A percentile compares a stretch with the other conserved stretches of the same genome.
Evolutionary conservation across 2,329 filamentous ascomycete genomes (phyloP).

Genomic region (Claviceps monticola): DNA sequence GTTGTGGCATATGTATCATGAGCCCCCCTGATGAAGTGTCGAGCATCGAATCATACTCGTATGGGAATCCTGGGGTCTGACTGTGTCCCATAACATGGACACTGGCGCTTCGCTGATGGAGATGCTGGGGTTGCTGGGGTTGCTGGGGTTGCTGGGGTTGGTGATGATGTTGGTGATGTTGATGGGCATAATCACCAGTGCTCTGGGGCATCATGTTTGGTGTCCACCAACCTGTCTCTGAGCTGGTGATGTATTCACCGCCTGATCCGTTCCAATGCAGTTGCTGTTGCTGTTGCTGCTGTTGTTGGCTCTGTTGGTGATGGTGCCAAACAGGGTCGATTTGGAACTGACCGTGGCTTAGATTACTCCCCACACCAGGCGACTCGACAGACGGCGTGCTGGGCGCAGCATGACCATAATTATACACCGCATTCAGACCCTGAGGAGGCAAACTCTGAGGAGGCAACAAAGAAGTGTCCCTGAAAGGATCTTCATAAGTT

Average conservation of each 20-base stretch:
- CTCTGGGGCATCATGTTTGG: slow-evolving; percentile 16
- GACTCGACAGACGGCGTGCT: slow-evolving; percentile 27
- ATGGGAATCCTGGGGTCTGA: slow-evolving; percentile 26
- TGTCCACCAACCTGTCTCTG: slow-evolving; percentile 19
- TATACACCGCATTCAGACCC: slow-evolving; percentile 14
- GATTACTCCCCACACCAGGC: slow-evolving; percentile 20
- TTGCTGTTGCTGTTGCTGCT: slow-evolving; percentile 9
- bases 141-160: not conserved
- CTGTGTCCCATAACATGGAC: slow-evolving; percentile 27
- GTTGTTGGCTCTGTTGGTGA: slow-evolving; percentile 13
- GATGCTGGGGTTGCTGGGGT: not conserved
- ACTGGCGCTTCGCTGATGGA: slow-evolving; percentile 15
- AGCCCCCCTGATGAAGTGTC: slow-evolving; percentile 25
- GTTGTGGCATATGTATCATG: slow-evolving; percentile 42
- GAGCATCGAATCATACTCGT: slow-evolving; percentile 23
- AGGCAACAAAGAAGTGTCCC: slow-evolving; percentile 14
- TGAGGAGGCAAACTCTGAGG: slow-evolving; percentile 11
- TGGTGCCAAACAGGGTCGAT: slow-evolving; percentile 9
- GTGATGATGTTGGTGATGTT: not conserved
- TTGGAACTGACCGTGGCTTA: slow-evolving; percentile 14
- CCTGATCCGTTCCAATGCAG: slow-evolving; percentile 14
- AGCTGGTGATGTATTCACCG: slow-evolving; percentile 14
- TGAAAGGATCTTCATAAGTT: slow-evolving; percentile 25
- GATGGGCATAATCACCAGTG: slow-evolving; percentile 7
- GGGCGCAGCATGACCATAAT: slow-evolving; percentile 18